Evolutionary conservation across 768 basidiomycete genomes (phyloP).

Genomic region (Agaricus bisporus): DNA sequence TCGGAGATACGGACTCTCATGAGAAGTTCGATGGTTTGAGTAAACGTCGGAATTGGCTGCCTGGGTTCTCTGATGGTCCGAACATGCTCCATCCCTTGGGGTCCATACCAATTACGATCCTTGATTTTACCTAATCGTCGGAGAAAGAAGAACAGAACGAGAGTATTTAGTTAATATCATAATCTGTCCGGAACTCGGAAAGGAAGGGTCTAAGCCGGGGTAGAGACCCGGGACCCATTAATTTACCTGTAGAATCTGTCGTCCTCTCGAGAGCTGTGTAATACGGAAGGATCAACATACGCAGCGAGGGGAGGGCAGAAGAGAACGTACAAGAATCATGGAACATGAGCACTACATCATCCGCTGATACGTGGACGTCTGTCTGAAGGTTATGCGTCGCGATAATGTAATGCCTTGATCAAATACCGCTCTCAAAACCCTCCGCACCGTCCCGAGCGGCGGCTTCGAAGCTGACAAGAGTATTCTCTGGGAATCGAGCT

Average conservation of each 20-base stretch:
- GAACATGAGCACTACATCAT: slow-evolving; percentile 89
- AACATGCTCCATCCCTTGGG: slow-evolving; percentile 66
- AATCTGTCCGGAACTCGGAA: not conserved
- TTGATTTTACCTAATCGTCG: slow-evolving; percentile 52
- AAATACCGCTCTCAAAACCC: slow-evolving; percentile 95
- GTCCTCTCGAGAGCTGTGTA: slow-evolving; percentile 64
- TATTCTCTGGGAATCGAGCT: slow-evolving; percentile 87
- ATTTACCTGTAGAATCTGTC: slow-evolving; percentile 65
- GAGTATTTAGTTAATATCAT: too few species aligned
- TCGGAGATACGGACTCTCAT: slow-evolving; percentile 51
- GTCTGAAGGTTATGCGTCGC: slow-evolving; percentile 53
- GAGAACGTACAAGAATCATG: slow-evolving; percentile 72
- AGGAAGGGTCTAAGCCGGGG: not conserved
- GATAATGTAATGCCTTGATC: slow-evolving; percentile 27
- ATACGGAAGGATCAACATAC: slow-evolving; percentile 17
- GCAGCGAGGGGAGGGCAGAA: slow-evolving; percentile 8
- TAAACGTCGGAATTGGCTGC: slow-evolving; percentile 88
- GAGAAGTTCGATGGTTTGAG: slow-evolving; percentile 69
- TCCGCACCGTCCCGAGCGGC: slow-evolving; percentile 95
- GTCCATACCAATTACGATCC: slow-evolving; percentile 67
- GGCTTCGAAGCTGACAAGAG: slow-evolving; percentile 89
- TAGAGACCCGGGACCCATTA: not conserved
- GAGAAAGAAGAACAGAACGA: too few species aligned
- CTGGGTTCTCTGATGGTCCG: slow-evolving; percentile 74
- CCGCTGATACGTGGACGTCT: slow-evolving; percentile 94